Base-by-base conservation (phyloP, 352 stramenopile species). In the Thraustotheca clavata region DNA sequence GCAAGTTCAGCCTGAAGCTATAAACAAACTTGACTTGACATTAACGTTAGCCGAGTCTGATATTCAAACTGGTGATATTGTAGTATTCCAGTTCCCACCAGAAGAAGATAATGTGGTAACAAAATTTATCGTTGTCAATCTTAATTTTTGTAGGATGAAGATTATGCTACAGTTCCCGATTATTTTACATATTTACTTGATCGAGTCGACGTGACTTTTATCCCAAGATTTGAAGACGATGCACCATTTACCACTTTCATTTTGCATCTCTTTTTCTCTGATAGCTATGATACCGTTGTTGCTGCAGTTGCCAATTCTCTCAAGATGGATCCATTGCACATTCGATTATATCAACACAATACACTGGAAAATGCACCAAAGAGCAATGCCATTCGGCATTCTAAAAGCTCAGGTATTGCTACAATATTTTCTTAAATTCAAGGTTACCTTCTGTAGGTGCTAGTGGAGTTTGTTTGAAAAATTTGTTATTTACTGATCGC, bases 151-250 rank as follows among this genome's bases (percentile, higher is more conserved):
- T 22, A 60, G 2, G 36, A 54, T 4, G 62, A 75, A n/a, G 29
- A 73, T 9, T 49, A 36, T 46, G 61, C 83, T 0, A 73, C 87
- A 49, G 80, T 90, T 20, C 77, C 72, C 31, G 81, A 72, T 1
- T 95, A 93, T 68, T 93, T 95, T 33, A 76, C 76, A 57, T 95
- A 93, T 49, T 55, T 92, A 47, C 66, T 94, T 22, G 82, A 94
- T 70, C 83, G 83, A 11, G 73, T 91, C 18, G 86, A 94, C 34
- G 71, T 94, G 3, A 70, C 70, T 1, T 91, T 94, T 39, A 73
- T 81, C 14, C 68, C 69, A n/a, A 24, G 33, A 16, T 36, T 49
- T 59, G 80, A 83, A 49, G 71, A 73, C 0, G 62, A 79, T 47
- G 62, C 67, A 8, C 75, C 89, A 0, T 73, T 83, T 35, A 69